Base-by-base conservation (phyloP, 2,329 filamentous ascomycete genomes). In the Botrytis deweyae region DNA sequence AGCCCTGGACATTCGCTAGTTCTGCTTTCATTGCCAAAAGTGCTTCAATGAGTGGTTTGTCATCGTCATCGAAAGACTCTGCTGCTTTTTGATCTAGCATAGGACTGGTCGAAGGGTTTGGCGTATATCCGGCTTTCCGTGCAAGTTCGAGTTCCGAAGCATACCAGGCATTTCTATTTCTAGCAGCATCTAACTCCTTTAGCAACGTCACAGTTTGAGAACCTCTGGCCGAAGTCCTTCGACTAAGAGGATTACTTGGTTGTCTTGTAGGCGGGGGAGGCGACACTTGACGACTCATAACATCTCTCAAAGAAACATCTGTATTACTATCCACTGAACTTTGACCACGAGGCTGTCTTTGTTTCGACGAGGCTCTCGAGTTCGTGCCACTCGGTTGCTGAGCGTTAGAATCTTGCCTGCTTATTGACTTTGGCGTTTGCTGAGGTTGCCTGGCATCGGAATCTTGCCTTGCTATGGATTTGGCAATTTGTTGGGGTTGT, bases 101-200 rank as follows among this genome's bases (percentile, higher is more conserved):
- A 22, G 93, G 90, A 79, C 89, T 93, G 40, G 90, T 88, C 1
- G 90, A 90, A 4, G 90, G 85, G 76, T 89, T 94, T 25, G 93
- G 88, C 10, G 90, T 87, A 80, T 98, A 99, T 8, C 96, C 96
- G 59, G 93, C 90, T 83, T 97, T 97, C 68, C 93, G 90, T 10
- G 96, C 97, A 76, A 99, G 86, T 74, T 97, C 94, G 64, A 99
- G 86, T 83, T 99, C 96, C 0, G 95, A 98, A 12, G 94, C 94
- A 82, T 97, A 98, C 96, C 96, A 99, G 0, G 95, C 95, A 83
- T 97, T 98, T 70, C 93, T 90, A 80, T 92, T 96, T 79, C 93
- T 93, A 5, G 91, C 88, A 14, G 90, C 87, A 81, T 99, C 95
- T 3, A 99, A 86, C 81, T 99, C 96, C 81, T 96, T 95, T 22